Percentiles rank a stretch among this genome's conserved stretches.
phyloP scores from a whole-genome alignment of 2,329 filamentous ascomycete genomes.

The Venturia nashicola region DNA sequence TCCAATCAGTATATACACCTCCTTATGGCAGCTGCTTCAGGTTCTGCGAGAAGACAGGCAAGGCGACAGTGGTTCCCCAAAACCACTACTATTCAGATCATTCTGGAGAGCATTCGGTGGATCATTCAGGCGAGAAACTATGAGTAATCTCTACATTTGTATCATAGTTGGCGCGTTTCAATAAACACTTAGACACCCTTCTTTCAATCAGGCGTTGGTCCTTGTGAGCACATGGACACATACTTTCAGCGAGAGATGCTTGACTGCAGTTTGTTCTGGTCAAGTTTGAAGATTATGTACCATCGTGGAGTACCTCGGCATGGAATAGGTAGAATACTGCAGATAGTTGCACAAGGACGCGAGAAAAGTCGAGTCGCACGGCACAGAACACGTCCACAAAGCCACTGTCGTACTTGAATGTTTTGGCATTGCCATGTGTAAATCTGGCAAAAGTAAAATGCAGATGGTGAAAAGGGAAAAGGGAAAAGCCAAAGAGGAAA shows the following conservation, averaged over 20 bases:
- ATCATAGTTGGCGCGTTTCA: background rate
- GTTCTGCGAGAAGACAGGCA: constrained; percentile 67
- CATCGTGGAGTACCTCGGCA: background rate
- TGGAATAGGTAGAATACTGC: background rate
- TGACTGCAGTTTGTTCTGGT: background rate
- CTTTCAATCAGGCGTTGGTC: background rate
- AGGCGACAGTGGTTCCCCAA: constrained; percentile 57
- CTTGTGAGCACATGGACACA: background rate
- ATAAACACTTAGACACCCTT: background rate
- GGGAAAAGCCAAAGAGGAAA: too few species aligned
- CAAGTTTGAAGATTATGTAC: background rate
- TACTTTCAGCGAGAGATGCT: background rate
- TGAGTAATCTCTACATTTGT: background rate
- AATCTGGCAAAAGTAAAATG: background rate
- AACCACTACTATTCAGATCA: constrained; percentile 56
- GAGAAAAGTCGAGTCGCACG: background rate
- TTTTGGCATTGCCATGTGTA: background rate
- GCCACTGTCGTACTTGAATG: background rate
- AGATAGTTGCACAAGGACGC: background rate
- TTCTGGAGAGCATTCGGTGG: background rate
- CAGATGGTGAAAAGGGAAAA: background rate
- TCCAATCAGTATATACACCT: constrained; percentile 56
- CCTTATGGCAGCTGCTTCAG: constrained; percentile 82
- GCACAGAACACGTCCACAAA: background rate
- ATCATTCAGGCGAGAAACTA: constrained; percentile 22